Base-by-base conservation (phyloP, 176 grass and related monocot genomes). In the Cocos nucifera region DNA sequence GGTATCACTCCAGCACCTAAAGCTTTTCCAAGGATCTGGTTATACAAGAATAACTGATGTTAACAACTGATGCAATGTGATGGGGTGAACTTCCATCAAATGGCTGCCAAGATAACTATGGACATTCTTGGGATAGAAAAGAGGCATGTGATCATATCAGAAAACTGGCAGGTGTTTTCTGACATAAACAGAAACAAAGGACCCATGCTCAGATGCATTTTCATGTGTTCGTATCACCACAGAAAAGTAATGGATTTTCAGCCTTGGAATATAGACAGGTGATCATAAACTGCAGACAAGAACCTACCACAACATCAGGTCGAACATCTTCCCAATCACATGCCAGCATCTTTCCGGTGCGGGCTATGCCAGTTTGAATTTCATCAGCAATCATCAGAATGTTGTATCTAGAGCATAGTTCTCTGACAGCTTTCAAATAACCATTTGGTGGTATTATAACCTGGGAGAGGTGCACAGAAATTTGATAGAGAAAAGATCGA, bases 321-420 rank as follows among this genome's bases (percentile, higher is more conserved):
- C 84, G 79, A 64, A 92, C 68, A 59, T 73, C 66, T 83, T 97
- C 93, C 93, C 93, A 97, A 15, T 97, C 69, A 56, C 83, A 88
- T 54, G 93, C 93, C 57, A 97, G 50, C 81, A 97, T 83, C 73
- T 75, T 85, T 9, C 93, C 93, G n/a, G 92, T 97, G 58, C 87
- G 82, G 35, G 87, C 93, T 82, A 97, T 91, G 49, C 93, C 93
- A 53, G 93, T 97, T 85, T 97, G 93, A 58, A 97, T 88, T 76
- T 97, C 93, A 85, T 97, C 93, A 73, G 79, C 93, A 80, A 97
- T 91, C 93, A 97, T 97, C 51, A 97, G 60, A 80, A 97, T 78
- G 30, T 97, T 91, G 76, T 88, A 56, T 70, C 59, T 82, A 15
- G 87, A 91, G 75, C 93, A 97, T 56, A 97, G 53, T 18, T 90